phyloP scores from a whole-genome alignment of 768 basidiomycete genomes.

The Hortiboletus campestris region DNA sequence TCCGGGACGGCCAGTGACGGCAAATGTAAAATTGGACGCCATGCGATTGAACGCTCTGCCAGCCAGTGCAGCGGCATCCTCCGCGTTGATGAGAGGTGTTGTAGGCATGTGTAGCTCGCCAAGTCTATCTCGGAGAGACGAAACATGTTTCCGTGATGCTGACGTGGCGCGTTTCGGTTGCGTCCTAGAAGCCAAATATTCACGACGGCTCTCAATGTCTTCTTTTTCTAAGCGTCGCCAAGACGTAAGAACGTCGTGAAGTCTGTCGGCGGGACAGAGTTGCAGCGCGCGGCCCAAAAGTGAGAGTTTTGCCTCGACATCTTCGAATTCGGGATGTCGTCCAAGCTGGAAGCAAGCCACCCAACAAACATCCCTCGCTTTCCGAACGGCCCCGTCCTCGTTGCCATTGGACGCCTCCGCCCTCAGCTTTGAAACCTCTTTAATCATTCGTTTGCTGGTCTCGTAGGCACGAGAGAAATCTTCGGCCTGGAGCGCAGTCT shows the following conservation, averaged over 20 bases:
- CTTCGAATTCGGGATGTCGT: slow-evolving; percentile 71
- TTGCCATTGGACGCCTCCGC: slow-evolving; percentile 25
- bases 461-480: slow-evolving; percentile 78
- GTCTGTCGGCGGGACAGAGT: slow-evolving; percentile 78
- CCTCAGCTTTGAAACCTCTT: slow-evolving; percentile 52
- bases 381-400: slow-evolving; percentile 44
- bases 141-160: slow-evolving; percentile 37
- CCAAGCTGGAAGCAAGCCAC: slow-evolving; percentile 86
- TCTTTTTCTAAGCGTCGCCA: slow-evolving; percentile 78
- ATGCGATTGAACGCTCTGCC: slow-evolving; percentile 76
- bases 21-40: slow-evolving; percentile 73
- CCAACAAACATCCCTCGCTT: slow-evolving; percentile 86
- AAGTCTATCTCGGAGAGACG: slow-evolving; percentile 60
- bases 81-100: slow-evolving; percentile 65
- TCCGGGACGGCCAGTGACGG: slow-evolving; percentile 42
- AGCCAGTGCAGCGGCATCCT: slow-evolving; percentile 79
- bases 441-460: slow-evolving; percentile 69
- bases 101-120: slow-evolving; percentile 68
- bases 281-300: slow-evolving; percentile 81
- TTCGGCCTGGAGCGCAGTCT: slow-evolving; percentile 78
- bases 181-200: slow-evolving; percentile 35
- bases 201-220: slow-evolving; percentile 51
- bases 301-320: slow-evolving; percentile 61
- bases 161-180: slow-evolving; percentile 13
- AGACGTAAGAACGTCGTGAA: slow-evolving; percentile 70